Conservation (phyloP, 805 yeast species). For the Saturnispora mendoncae region DNA sequence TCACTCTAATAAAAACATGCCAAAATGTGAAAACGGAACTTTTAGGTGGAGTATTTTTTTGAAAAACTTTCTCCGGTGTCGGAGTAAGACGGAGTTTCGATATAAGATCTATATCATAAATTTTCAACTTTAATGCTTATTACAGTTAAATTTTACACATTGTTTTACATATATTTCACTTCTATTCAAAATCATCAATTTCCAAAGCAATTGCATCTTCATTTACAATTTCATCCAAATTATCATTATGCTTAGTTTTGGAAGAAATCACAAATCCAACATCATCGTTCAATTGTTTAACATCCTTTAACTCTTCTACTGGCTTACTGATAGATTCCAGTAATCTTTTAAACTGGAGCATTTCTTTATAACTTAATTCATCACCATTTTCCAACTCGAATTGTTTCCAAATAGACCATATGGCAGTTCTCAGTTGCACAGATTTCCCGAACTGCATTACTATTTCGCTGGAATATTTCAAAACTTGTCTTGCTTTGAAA, state of each 20-base stretch:
- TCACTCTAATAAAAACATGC: too few relatives aligned
- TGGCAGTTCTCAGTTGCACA: constrained; percentile 21
- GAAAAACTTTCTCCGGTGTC: too few relatives aligned
- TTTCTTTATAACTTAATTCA: constrained; percentile 62
- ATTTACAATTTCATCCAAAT: constrained; percentile 25
- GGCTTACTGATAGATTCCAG: constrained; percentile 18
- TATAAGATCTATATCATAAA: background rate
- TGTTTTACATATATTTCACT: background rate
- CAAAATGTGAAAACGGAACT: too few relatives aligned
- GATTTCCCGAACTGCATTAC: constrained; percentile 26
- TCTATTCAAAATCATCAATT: constrained; percentile 17
- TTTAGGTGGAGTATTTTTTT: too few relatives aligned
- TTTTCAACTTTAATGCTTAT: background rate
- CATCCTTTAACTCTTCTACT: constrained; percentile 17
- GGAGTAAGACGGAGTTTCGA: too few relatives aligned
- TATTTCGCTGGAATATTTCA: constrained; percentile 43
- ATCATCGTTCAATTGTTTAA: constrained; percentile 23
- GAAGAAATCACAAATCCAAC: constrained; percentile 42
- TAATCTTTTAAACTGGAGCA: constrained; percentile 53
- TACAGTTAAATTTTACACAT: background rate
- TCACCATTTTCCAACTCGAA: constrained; percentile 69
- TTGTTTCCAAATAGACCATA: constrained; percentile 66
- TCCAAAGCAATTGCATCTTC: constrained; percentile 59
- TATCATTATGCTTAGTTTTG: too few relatives aligned
- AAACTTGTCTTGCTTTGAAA: constrained; percentile 54